A percentile compares a stretch with the other conserved stretches of the same genome.
These are phyloP conservation scores for Saturnispora gosingensis DNA, from an alignment of 805 yeast species.

Conservation along the genomic window DNA sequence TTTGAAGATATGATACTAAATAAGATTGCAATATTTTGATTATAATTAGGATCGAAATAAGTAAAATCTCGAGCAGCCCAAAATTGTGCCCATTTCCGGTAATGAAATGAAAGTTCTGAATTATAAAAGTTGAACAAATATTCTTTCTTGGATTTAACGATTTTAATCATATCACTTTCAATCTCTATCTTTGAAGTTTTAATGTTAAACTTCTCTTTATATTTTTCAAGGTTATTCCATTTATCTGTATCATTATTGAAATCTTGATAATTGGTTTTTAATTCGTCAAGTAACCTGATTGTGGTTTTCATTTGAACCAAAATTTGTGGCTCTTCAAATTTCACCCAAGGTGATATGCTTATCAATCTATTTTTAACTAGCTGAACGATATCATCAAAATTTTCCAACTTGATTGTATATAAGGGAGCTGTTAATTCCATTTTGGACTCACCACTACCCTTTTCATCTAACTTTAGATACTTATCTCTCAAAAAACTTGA, in stretches of 20 bases:
- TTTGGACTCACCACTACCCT: background rate
- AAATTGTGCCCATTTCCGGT: slow-evolving; percentile 63
- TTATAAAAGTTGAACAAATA: slow-evolving; percentile 22
- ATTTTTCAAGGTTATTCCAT: background rate
- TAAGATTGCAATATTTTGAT: slow-evolving; percentile 69
- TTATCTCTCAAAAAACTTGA: slow-evolving; percentile 64
- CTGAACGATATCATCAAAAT: slow-evolving; percentile 20
- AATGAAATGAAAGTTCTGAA: slow-evolving; percentile 27
- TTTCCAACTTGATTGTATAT: slow-evolving; percentile 13
- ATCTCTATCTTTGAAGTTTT: slow-evolving; percentile 4
- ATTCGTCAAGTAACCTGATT: slow-evolving; percentile 24
- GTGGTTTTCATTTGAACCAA: slow-evolving; percentile 20
- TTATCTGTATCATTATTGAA: slow-evolving; percentile 18
- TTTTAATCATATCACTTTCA: slow-evolving; percentile 26
- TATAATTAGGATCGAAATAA: slow-evolving; percentile 58
- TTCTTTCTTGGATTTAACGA: slow-evolving; percentile 28
- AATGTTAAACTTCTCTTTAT: slow-evolving; percentile 12
- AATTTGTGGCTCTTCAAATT: slow-evolving; percentile 52
- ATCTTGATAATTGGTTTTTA: slow-evolving; percentile 19
- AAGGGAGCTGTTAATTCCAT: slow-evolving; percentile 26
- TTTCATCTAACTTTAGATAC: slow-evolving; percentile 34
- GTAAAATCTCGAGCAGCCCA: slow-evolving; percentile 35
- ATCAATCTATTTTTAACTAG: slow-evolving; percentile 43
- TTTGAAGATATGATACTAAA: slow-evolving; percentile 76
- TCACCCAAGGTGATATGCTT: slow-evolving; percentile 80